Base-by-base conservation (phyloP, 345 rosid genomes). In the Euphorbia tirucalli region DNA sequence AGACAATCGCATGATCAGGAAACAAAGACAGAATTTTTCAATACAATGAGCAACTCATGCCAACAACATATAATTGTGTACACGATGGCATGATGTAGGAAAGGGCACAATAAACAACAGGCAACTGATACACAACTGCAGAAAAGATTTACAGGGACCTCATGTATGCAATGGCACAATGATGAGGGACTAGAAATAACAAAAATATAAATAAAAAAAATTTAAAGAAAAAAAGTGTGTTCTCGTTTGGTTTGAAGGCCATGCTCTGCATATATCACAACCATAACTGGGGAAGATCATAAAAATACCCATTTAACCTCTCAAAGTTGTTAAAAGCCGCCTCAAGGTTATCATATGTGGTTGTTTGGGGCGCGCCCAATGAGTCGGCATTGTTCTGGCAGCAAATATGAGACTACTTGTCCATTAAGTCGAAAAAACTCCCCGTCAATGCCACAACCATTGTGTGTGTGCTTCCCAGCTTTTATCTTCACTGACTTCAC, bases 331-430 rank as follows among this genome's bases (percentile, higher is more conserved):
- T 54, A 22, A 41, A 31, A 43, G 43, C 4, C 3, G 46, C 22
- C 57, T 61, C 18, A 0, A 18, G 55, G 7, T 15, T 46, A 27
- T 50, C 41, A 50, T 5, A 48, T 6, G 27, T 37, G 52, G 68
- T 74, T 22, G 49, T 30, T 61, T 25, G 78, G 68, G 50, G 68
- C 35, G 35, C 87, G 89, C 66, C 98, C 98, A 59, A 92, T 95
- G 44, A 95, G 84, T 79, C 96, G 79, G 89, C 99, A 95, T 68
- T 95, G 99, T 65, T 95, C 99, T 0, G 99, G 99, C 52, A 89
- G 85, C 86, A 95, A 78, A 4, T 85, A 86, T 21, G 98, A 90
- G 68, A 86, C 68, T 55, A 90, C 96, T 84, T 89, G 92, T 50
- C 98, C 99, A 61, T 90, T 85, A 37, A 95, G 87, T 13, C 87